Evolutionary conservation across 192 early-diverging fungal genomes (phyloP).

Genomic region (Rhizophagus clarus): DNA sequence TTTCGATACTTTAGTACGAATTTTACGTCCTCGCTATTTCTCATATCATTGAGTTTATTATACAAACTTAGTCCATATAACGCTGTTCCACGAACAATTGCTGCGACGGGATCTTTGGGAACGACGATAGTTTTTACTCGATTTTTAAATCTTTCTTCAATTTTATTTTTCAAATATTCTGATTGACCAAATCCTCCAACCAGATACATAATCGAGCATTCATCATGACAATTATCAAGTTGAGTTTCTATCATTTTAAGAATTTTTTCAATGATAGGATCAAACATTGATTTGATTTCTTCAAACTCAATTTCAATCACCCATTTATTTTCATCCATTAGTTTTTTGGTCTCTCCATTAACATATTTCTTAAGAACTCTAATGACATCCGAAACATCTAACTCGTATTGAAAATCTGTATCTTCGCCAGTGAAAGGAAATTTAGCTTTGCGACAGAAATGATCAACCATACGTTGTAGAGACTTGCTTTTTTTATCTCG

Average conservation of each 20-base stretch:
- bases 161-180: slow-evolving; percentile 56
- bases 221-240: slow-evolving; percentile 40
- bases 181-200: slow-evolving; percentile 62
- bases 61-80: slow-evolving; percentile 40
- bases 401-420: neutral
- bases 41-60: too few relatives aligned
- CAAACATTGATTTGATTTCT: slow-evolving; percentile 40
- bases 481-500: neutral
- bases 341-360: neutral
- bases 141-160: slow-evolving; percentile 50
- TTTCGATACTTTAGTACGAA: too few relatives aligned
- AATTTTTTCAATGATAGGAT: slow-evolving; percentile 56
- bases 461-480: neutral
- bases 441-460: neutral
- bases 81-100: slow-evolving; percentile 58
- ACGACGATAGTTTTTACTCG: slow-evolving; percentile 51
- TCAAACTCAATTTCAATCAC: slow-evolving; percentile 16
- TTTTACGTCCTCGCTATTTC: too few relatives aligned
- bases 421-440: neutral
- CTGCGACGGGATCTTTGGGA: slow-evolving; percentile 52
- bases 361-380: slow-evolving; percentile 1
- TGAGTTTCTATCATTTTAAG: slow-evolving; percentile 54
- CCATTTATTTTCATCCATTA: slow-evolving; percentile 11
- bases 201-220: slow-evolving; percentile 51
- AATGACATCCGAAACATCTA: neutral